These are phyloP conservation scores for Boletus rex-veris DNA, from an alignment of 768 basidiomycete species.

Conservation along the genomic window DNA sequence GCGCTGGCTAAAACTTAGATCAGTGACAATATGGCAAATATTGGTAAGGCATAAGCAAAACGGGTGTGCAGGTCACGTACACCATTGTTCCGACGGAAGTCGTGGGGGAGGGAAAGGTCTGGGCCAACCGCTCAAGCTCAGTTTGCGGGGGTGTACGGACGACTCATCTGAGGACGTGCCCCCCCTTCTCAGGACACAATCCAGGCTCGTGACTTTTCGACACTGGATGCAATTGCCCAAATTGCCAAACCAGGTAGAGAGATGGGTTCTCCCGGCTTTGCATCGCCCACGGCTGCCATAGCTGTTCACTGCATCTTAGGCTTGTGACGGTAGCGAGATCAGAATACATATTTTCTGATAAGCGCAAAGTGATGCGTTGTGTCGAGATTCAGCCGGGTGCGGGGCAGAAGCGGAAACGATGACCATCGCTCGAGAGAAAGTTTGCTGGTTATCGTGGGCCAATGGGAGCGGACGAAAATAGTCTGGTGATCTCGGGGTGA, in stretches of 20 bases:
- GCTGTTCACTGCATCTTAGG: neutral
- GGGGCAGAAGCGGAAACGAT: neutral
- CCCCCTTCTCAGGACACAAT: constrained; percentile 2
- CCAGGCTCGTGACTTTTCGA: constrained; percentile 16
- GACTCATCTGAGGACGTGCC: neutral
- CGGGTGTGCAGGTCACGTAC: neutral
- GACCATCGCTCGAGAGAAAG: neutral
- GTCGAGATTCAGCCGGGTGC: neutral
- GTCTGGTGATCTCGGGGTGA: constrained; percentile 15
- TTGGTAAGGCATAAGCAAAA: no score
- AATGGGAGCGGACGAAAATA: constrained; percentile 10
- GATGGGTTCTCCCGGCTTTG: constrained; percentile 6
- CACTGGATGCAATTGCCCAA: neutral
- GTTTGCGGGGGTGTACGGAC: no score
- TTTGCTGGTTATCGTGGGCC: constrained; percentile 4
- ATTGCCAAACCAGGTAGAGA: neutral
- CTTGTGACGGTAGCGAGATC: neutral
- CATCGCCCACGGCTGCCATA: constrained; percentile 10
- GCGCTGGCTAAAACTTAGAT: neutral
- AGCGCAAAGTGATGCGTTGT: neutral
- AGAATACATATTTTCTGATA: neutral
- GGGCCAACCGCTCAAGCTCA: neutral
- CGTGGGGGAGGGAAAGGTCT: neutral
- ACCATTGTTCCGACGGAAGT: constrained; percentile 19
- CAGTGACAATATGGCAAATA: neutral